Evolutionary conservation across 139 green algal species (phyloP), one percentile per base, ranked within the genome.

Genomic region (Tetratostichococcus sp.): DNA sequence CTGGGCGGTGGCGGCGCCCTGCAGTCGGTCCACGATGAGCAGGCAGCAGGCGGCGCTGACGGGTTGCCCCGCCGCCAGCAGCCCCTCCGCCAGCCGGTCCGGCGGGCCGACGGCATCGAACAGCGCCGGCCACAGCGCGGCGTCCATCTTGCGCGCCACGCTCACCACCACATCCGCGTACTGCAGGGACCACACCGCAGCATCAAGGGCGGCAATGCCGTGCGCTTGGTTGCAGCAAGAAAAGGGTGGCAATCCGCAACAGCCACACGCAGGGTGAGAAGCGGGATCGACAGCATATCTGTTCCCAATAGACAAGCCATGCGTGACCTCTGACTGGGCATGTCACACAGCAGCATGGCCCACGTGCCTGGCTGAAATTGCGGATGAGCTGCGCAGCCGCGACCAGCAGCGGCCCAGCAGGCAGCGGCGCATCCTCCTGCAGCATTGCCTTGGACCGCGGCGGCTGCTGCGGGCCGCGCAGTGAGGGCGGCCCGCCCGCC

Each of bases 71-170:
- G 75, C 75, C 26, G 83, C 79, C 72, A 94, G 72, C 70, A 93
- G 82, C 19, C 77, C 78, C 50, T 94, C 82, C 65, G 93, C 77
- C 73, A 97, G 74, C 23, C 35, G 62, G 34, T 78, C 75, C 22
- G 92, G 92, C 5, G 77, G 82, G 72, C 95, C 95, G 16, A 93
- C 89, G 1, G 92, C 91, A 3, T 79, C 82, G 80, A 98, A 99
- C 25, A 99, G 89, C 35, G 89, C 72, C 16, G 89, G 87, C 95
- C 95, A 98, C 75, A 97, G 87, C 28, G 82, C 62, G 1, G 90
- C 88, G 76, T 99, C 95, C 4, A 93, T 98, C 85, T 98, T 99
- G 70, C 95, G 87, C 35, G 93, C 91, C 17, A 99, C 94, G 42
- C 81, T 89, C 1, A 99, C 93, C 34, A 98, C 89, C 16, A 97